A percentile compares a stretch with the other conserved stretches of the same genome.
These are phyloP conservation scores for Corchorus capsularis DNA, from an alignment of 345 rosid species.

Conservation along the genomic window DNA sequence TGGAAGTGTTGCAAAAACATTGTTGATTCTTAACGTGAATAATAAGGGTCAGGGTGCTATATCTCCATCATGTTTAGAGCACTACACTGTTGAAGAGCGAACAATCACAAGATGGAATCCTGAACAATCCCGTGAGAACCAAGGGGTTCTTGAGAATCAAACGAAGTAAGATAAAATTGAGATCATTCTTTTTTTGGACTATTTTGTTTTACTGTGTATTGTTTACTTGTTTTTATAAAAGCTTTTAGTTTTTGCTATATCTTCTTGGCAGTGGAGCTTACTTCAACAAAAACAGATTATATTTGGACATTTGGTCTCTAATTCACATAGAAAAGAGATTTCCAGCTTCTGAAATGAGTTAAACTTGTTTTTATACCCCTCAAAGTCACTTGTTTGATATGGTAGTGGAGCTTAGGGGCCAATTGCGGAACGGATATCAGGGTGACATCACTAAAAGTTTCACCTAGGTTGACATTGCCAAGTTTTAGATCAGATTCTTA, in stretches of 20 bases:
- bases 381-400: neutral
- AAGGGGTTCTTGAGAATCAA: conserved; percentile 24
- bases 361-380: neutral
- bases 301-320: neutral
- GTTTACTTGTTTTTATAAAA: neutral
- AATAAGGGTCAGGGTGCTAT: conserved; percentile 37
- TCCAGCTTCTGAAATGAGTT: neutral
- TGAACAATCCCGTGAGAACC: conserved; percentile 61
- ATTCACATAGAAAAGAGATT: neutral
- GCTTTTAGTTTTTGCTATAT: neutral
- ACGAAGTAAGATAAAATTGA: conserved; percentile 11
- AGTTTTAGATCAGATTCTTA: neutral
- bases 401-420: neutral
- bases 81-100: conserved; percentile 53
- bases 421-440: neutral
- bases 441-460: neutral
- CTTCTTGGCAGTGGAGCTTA: neutral
- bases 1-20: conserved; percentile 79
- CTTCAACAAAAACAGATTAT: neutral
- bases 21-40: conserved; percentile 51
- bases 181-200: neutral
- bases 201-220: neutral
- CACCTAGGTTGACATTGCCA: neutral
- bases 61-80: conserved; percentile 44
- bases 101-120: conserved; percentile 70